Conservation (phyloP, 1,284 basidiomycete species). For the Irpex sp. region DNA sequence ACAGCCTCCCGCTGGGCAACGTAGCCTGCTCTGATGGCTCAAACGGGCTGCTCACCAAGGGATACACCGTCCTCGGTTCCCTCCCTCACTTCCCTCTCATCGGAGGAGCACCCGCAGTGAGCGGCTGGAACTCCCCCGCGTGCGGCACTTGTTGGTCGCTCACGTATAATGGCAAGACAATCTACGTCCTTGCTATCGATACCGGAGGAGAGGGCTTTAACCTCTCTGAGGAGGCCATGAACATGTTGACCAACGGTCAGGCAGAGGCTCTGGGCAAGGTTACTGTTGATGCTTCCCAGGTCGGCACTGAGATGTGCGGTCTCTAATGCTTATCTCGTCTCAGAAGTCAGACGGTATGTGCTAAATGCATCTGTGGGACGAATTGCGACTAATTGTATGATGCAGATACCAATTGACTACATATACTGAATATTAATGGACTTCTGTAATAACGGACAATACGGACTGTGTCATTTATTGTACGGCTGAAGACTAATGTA, state of each 20-base stretch:
- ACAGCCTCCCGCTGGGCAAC: slow-evolving; percentile 21
- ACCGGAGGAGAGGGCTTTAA: slow-evolving; percentile 17
- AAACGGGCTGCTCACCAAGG: slow-evolving; percentile 34
- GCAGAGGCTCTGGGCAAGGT: slow-evolving; percentile 16
- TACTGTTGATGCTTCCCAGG: slow-evolving; percentile 5
- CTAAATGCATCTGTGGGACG: too few relatives aligned
- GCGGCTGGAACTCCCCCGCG: slow-evolving; percentile 28
- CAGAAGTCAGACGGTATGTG: not conserved
- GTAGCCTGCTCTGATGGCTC: slow-evolving; percentile 42
- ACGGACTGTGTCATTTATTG: too few relatives aligned
- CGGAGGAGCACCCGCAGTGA: slow-evolving; percentile 35
- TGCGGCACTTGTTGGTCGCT: slow-evolving; percentile 38
- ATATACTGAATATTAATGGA: too few relatives aligned
- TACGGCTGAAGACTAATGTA: too few relatives aligned
- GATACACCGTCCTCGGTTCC: slow-evolving; percentile 38
- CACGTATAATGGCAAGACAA: slow-evolving; percentile 28
- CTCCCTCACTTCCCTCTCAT: slow-evolving; percentile 37
- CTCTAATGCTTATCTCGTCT: not conserved
- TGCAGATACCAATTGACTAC: too few relatives aligned
- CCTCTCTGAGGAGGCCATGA: slow-evolving; percentile 21
- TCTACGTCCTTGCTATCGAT: slow-evolving; percentile 35
- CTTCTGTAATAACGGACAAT: too few relatives aligned
- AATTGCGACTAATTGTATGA: too few relatives aligned
- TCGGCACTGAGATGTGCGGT: not conserved
- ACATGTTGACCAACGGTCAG: slow-evolving; percentile 19